These are phyloP conservation scores for Centrapalus pauciflorus DNA, from an alignment of 129 eudicot species.

Conservation along the genomic window DNA sequence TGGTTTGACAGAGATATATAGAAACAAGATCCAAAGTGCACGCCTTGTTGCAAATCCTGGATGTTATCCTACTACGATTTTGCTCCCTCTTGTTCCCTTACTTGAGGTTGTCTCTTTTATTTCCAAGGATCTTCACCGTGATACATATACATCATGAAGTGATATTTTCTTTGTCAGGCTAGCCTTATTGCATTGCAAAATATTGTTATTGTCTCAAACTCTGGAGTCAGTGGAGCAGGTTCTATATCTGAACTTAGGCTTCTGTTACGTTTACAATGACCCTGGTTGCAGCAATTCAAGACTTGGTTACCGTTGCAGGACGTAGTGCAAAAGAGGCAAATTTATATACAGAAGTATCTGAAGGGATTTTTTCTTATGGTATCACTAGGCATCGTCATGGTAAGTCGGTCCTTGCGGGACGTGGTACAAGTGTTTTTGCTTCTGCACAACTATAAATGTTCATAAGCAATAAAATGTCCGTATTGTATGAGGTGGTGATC, in stretches of 20 bases:
- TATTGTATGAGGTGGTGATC: background rate
- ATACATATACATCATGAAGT: background rate
- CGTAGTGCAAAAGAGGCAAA: conserved; percentile 99
- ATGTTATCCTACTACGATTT: conserved; percentile 92
- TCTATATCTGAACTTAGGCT: conserved; percentile 10
- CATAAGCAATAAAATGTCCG: background rate
- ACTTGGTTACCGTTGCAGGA: conserved; percentile 42
- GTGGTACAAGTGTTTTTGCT: too few species aligned
- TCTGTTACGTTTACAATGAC: conserved; percentile 1
- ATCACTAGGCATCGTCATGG: conserved; percentile 98
- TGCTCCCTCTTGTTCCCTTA: conserved; percentile 89
- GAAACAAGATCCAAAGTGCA: conserved; percentile 72
- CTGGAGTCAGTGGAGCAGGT: conserved; percentile 99
- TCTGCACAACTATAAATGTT: background rate
- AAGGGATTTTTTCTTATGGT: conserved; percentile 96
- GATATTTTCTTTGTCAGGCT: conserved; percentile 15
- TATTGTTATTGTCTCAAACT: conserved; percentile 84
- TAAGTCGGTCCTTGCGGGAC: conserved; percentile 20
- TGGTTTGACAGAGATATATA: conserved; percentile 84
- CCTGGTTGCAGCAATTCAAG: background rate
- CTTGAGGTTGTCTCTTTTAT: conserved; percentile 46
- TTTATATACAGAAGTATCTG: conserved; percentile 91
- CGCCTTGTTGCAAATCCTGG: conserved; percentile 98
- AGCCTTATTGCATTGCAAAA: conserved; percentile 55
- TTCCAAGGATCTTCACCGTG: background rate